A percentile compares a stretch with the other conserved stretches of the same genome.
Conservation (phyloP, 345 rosid genomes). For the Syzygium aromaticum region DNA sequence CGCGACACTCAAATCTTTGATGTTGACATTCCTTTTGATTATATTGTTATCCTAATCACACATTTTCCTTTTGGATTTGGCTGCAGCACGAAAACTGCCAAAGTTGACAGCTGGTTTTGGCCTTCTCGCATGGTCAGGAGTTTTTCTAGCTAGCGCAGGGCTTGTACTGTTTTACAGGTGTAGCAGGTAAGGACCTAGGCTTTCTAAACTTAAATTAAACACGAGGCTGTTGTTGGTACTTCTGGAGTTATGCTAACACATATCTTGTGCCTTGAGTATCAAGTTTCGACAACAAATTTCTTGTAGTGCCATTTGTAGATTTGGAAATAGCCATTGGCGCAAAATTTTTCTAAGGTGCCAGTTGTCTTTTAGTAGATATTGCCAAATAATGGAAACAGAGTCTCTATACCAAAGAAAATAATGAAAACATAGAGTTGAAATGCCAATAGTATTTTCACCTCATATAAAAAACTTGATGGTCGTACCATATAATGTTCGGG, state of each 20-base stretch:
- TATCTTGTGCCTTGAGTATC: not conserved
- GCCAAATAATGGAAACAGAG: not conserved
- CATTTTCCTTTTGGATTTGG: not conserved
- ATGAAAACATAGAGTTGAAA: not conserved
- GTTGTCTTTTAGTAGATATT: not conserved
- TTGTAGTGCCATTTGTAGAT: not conserved
- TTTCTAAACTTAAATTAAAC: not conserved
- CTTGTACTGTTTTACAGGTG: slow-evolving; percentile 76
- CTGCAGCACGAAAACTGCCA: slow-evolving; percentile 72
- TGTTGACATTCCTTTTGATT: slow-evolving; percentile 5
- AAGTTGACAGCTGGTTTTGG: slow-evolving; percentile 67
- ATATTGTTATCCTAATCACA: not conserved
- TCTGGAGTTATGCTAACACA: not conserved
- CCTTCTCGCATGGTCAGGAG: slow-evolving; percentile 80
- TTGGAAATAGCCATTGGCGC: not conserved
- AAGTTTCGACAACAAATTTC: not conserved
- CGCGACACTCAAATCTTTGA: slow-evolving; percentile 7
- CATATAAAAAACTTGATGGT: not conserved
- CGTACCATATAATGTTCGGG: not conserved
- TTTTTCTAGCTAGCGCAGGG: slow-evolving; percentile 63
- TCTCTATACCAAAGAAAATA: not conserved
- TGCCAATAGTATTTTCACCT: not conserved
- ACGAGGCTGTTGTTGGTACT: not conserved
- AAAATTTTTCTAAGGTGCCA: not conserved
- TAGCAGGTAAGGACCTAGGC: slow-evolving; percentile 46